Evolutionary conservation across 495 filamentous ascomycete species (phyloP).

Genomic region (Neurospora cerealis): DNA sequence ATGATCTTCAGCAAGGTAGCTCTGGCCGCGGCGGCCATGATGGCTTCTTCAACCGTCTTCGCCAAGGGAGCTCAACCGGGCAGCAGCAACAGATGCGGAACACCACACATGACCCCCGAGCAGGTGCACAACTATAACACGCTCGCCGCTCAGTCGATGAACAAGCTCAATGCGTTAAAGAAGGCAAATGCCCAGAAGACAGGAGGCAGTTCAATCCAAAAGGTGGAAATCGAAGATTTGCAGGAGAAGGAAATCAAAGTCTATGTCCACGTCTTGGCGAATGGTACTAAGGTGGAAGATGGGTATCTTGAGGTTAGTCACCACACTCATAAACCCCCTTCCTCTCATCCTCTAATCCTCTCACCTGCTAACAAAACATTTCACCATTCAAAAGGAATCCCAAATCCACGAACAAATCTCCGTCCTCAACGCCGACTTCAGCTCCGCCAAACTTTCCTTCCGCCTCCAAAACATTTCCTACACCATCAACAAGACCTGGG

Average conservation of each 20-base stretch:
- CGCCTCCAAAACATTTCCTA: background rate
- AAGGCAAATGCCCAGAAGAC: background rate
- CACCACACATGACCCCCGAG: background rate
- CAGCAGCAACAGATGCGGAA: background rate
- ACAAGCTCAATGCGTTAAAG: background rate
- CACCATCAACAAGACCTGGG: background rate
- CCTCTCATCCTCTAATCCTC: too few species aligned
- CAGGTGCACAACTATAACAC: background rate
- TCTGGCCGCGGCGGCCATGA: background rate
- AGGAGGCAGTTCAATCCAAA: background rate
- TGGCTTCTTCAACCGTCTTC: background rate
- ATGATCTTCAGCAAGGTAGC: background rate
- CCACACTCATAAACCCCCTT: too few species aligned
- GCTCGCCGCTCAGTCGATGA: background rate
- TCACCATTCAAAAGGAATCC: background rate
- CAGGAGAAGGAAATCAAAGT: background rate
- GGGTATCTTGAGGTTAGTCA: background rate
- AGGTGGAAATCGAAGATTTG: background rate
- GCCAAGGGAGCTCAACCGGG: background rate
- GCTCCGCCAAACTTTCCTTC: constrained; percentile 1
- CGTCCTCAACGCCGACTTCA: constrained; percentile 1
- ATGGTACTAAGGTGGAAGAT: constrained; percentile 1
- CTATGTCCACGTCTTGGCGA: constrained; percentile 4
- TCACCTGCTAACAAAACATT: too few species aligned
- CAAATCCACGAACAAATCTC: constrained; percentile 1